Evolutionary conservation across 768 basidiomycete species (phyloP), one percentile per base, ranked within the genome.

Genomic region (Amanita rubescens): DNA sequence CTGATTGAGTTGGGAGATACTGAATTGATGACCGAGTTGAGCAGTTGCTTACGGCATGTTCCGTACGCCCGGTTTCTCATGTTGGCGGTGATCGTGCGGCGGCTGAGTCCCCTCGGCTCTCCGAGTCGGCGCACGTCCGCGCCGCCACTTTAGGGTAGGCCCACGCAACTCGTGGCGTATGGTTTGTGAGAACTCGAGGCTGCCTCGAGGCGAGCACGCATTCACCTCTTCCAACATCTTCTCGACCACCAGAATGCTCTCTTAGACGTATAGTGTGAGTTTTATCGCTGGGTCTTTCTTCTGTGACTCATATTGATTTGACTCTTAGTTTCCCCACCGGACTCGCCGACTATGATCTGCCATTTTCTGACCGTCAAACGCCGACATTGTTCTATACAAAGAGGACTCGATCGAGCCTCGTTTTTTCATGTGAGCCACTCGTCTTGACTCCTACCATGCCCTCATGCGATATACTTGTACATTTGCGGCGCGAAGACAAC

Each of bases 21-120:
- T 51, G 51, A 33, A 34, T 27, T 22, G 50, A 51, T 49, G 34
- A 49, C 35, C 48, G 48, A 49, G 12, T 22, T 49, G 20, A 33
- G 45, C 27, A 41, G 24, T 25, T 32, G 25, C 30, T 42, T 22
- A 33, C 37, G 37, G 24, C 50, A 33, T 6, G 27, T 48, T 34
- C 47, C 47, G 32, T 48, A 35, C 17, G 2, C 10, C 32, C 10
- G 33, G 19, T 22, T 49, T 27, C 43, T 25, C 25, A 44, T n/a
- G 41, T 42, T 19, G 41, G 41, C 22, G 41, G 10, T 42, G 9
- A 19, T 20, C n/a, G n/a, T n/a, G n/a, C n/a, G n/a, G 41, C 11
- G 41, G 41, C 14, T 3, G 11, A 17, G 27, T 2, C 1, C n/a
- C 25, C 19, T 46, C 44, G 30, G 44, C 27, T 15, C 30, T 20